Evolutionary conservation across 768 basidiomycete species (phyloP).

Genomic region (Xerocomellus chrysenteron): DNA sequence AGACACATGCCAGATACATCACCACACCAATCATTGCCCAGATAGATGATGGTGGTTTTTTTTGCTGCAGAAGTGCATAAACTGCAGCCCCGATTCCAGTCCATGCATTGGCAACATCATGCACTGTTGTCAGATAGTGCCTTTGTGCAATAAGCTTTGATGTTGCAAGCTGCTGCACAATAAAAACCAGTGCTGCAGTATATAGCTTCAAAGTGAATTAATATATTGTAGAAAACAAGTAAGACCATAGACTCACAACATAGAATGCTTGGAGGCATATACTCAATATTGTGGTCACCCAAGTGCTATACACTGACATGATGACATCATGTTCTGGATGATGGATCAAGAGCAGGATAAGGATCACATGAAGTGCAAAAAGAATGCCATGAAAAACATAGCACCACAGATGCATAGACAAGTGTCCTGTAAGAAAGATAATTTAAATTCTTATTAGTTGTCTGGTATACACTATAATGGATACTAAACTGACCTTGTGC

Average conservation of each 20-base stretch:
- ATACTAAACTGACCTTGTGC: not conserved
- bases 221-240: not conserved
- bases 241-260: not conserved
- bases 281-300: not conserved
- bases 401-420: not conserved
- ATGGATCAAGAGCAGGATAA: not conserved
- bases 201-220: constrained; percentile 8
- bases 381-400: not conserved
- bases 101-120: constrained; percentile 23
- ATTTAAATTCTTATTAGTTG: not conserved
- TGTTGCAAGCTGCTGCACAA: constrained; percentile 19
- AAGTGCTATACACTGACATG: not conserved
- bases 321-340: not conserved
- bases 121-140: constrained; percentile 17
- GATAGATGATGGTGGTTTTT: constrained; percentile 8
- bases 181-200: constrained; percentile 14
- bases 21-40: constrained; percentile 8
- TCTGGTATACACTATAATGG: too few species aligned
- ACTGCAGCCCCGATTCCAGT: constrained; percentile 21
- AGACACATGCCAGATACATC: constrained; percentile 18
- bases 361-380: not conserved
- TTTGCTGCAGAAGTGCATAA: constrained; percentile 9
- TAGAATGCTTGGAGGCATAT: not conserved
- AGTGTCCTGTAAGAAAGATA: not conserved
- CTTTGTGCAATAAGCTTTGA: not conserved